Evolutionary conservation across 495 filamentous ascomycete species (phyloP).

Genomic region (Pyrenopolyporus hunteri): DNA sequence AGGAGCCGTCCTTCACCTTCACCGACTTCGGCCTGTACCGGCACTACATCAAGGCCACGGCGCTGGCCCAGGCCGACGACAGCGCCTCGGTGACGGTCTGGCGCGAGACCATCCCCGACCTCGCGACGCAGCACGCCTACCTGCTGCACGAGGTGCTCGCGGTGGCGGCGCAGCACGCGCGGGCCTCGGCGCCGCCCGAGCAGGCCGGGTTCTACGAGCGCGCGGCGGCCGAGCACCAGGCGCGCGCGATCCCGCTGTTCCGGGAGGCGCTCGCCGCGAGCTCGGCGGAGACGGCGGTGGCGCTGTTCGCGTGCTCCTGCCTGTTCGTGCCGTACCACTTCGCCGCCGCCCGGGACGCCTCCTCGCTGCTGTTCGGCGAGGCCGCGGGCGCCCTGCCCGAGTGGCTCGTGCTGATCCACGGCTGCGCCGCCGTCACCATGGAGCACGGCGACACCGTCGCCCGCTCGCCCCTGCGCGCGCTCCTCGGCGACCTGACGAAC

Average conservation of each 20-base stretch:
- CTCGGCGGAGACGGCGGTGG: constrained; percentile 13
- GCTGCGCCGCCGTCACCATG: constrained; percentile 25
- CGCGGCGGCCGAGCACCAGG: constrained; percentile 30
- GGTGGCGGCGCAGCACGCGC: constrained; percentile 28
- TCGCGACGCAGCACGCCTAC: constrained; percentile 32
- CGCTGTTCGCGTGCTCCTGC: constrained; percentile 39
- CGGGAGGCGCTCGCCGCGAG: constrained; percentile 25
- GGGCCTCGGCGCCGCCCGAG: constrained; percentile 1
- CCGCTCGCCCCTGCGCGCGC: constrained; percentile 21
- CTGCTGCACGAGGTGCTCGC: constrained; percentile 38
- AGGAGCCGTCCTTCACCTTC: constrained; percentile 18
- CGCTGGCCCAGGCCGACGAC: constrained; percentile 27
- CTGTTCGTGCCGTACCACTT: constrained; percentile 37
- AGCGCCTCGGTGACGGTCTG: constrained; percentile 16
- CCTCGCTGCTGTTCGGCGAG: constrained; percentile 33
- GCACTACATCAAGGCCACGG: constrained; percentile 20
- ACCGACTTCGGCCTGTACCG: constrained; percentile 24
- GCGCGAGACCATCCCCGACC: constrained; percentile 19
- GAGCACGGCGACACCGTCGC: constrained; percentile 8
- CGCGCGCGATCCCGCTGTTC: constrained; percentile 30
- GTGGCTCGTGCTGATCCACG: constrained; percentile 36
- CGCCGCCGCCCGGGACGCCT: constrained; percentile 24
- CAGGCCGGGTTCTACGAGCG: constrained; percentile 7
- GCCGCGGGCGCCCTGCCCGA: constrained; percentile 29
- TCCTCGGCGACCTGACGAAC: constrained; percentile 12